Conservation (phyloP, 371 early-diverging fungal genomes). For the Haplosporangium sp. region DNA sequence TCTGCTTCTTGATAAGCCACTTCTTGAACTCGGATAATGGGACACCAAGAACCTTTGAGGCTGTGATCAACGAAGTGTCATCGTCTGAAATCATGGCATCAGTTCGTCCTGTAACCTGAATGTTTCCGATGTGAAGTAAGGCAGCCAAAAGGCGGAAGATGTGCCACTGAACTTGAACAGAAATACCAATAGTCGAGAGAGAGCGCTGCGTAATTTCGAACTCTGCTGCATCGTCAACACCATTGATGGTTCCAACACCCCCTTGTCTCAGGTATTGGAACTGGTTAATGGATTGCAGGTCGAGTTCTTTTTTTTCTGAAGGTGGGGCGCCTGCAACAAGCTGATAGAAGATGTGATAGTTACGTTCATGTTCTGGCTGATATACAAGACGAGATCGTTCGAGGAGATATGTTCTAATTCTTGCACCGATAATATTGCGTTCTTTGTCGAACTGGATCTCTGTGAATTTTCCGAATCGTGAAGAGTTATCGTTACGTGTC, state of each 20-base stretch:
- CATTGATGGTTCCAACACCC: slow-evolving; percentile 81
- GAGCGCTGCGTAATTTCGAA: slow-evolving; percentile 90
- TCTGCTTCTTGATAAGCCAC: slow-evolving; percentile 92
- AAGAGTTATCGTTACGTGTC: slow-evolving; percentile 98
- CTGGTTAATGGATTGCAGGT: slow-evolving; percentile 77
- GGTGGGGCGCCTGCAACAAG: slow-evolving; percentile 90
- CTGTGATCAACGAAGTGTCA: slow-evolving; percentile 76
- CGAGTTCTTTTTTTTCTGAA: slow-evolving; percentile 83
- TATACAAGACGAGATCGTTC: slow-evolving; percentile 98
- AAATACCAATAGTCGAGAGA: slow-evolving; percentile 87
- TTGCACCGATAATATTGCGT: slow-evolving; percentile 92
- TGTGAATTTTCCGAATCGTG: slow-evolving; percentile 99
- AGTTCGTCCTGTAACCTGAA: slow-evolving; percentile 81
- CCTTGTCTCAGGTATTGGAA: slow-evolving; percentile 93
- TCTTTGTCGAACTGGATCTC: slow-evolving; percentile 89
- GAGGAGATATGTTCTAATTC: slow-evolving; percentile 96
- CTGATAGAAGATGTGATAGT: slow-evolving; percentile 99
- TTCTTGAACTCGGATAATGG: slow-evolving; percentile 83
- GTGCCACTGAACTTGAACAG: slow-evolving; percentile 87
- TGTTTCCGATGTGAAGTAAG: slow-evolving; percentile 93
- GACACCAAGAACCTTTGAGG: slow-evolving; percentile 80
- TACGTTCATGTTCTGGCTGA: slow-evolving; percentile 93
- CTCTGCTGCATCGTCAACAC: slow-evolving; percentile 93
- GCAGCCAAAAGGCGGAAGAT: slow-evolving; percentile 92
- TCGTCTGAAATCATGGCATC: slow-evolving; percentile 78